These are phyloP conservation scores for Fremontodendron californicum DNA, from an alignment of 345 rosid genomes.

Conservation along the genomic window DNA sequence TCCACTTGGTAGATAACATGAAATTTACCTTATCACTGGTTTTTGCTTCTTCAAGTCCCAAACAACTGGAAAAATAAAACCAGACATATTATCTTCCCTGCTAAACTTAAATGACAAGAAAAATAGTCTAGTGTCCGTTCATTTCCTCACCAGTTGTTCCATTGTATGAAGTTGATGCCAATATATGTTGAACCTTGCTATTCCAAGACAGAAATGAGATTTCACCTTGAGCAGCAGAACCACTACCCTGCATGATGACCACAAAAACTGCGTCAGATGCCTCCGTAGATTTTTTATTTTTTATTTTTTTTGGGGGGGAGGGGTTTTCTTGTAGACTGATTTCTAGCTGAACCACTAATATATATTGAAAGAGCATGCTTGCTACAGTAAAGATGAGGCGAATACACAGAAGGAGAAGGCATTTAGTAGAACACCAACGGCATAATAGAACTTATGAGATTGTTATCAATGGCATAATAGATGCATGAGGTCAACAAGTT, in stretches of 20 bases:
- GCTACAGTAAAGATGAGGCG: background rate
- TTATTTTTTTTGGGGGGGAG: background rate
- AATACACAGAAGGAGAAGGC: background rate
- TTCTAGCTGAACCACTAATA: background rate
- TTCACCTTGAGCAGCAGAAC: conserved; percentile 96
- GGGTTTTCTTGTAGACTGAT: background rate
- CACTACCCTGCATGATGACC: conserved; percentile 65
- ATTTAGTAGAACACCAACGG: background rate
- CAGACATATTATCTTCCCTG: conserved; percentile 1
- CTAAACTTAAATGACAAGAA: background rate
- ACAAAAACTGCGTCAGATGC: conserved; percentile 13
- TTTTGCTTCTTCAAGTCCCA: conserved; percentile 99
- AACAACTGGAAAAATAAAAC: conserved; percentile 53
- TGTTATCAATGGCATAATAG: background rate
- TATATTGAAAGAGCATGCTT: background rate
- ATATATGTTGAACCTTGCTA: conserved; percentile 85
- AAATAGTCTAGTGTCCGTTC: background rate
- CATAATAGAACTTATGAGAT: background rate
- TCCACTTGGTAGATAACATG: conserved; percentile 7
- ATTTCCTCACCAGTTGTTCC: conserved; percentile 89
- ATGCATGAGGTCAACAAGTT: background rate
- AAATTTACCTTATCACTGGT: conserved; percentile 79
- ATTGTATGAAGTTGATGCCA: conserved; percentile 90
- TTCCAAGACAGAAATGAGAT: conserved; percentile 96
- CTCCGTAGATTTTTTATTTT: background rate